Percentiles rank a stretch among this genome's conserved stretches.
phyloP scores from a whole-genome alignment of 2,329 filamentous ascomycete species.

The Talaromyces sp. region DNA sequence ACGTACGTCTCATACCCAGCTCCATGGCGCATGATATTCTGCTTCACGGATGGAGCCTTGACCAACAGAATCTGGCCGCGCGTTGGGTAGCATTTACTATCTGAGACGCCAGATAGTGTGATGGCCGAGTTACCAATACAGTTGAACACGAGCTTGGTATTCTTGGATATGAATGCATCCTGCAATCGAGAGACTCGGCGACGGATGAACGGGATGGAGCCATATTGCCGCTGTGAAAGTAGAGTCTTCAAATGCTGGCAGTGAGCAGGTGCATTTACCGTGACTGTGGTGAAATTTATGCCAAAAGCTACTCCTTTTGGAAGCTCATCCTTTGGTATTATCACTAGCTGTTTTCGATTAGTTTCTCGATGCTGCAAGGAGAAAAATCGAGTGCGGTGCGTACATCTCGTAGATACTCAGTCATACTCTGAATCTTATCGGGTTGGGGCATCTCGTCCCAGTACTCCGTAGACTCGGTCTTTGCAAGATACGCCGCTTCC shows the following conservation, averaged over 20 bases:
- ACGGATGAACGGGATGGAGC: conserved; percentile 29
- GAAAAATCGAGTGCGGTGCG: conserved; percentile 7
- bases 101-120: conserved; percentile 33
- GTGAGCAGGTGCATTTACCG: conserved; percentile 41
- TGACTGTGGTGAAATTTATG: conserved; percentile 38
- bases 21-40: conserved; percentile 56
- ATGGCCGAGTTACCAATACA: conserved; percentile 28
- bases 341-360: neutral
- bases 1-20: conserved; percentile 61
- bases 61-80: conserved; percentile 47
- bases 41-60: conserved; percentile 40
- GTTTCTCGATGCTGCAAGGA: neutral
- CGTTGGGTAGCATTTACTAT: conserved; percentile 39
- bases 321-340: conserved; percentile 27
- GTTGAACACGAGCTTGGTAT: conserved; percentile 18
- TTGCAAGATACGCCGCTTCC: conserved; percentile 31
- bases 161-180: conserved; percentile 6
- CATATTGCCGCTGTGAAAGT: conserved; percentile 36
- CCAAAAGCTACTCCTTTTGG: conserved; percentile 38
- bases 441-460: conserved; percentile 38
- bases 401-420: conserved; percentile 40
- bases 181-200: neutral
- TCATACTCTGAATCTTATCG: conserved; percentile 40
- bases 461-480: conserved; percentile 38
- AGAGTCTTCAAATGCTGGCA: conserved; percentile 41